phyloP scores from a whole-genome alignment of 106 monocot genomes.

The Dendrobium officinale region DNA sequence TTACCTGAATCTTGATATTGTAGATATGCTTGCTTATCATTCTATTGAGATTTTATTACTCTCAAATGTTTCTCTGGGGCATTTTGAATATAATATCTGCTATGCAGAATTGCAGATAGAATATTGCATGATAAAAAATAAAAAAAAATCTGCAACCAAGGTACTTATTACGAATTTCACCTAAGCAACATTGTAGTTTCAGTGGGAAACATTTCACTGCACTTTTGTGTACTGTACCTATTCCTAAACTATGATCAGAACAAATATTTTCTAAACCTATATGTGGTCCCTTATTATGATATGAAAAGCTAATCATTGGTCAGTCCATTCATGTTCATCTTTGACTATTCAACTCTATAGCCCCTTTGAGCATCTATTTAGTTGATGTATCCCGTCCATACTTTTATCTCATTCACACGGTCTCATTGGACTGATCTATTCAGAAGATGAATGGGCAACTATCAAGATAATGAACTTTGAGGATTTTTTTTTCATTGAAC shows the following conservation, averaged over 20 bases:
- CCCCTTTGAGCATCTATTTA: background rate
- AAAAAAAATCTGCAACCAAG: background rate
- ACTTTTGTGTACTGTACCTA: background rate
- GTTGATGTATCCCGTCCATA: background rate
- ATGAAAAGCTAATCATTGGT: background rate
- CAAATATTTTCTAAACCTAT: background rate
- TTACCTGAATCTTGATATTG: background rate
- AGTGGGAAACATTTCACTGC: background rate
- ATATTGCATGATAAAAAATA: too few species aligned
- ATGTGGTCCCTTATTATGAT: background rate
- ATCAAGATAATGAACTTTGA: background rate
- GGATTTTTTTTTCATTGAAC: background rate
- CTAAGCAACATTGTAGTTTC: background rate
- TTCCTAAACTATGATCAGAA: background rate
- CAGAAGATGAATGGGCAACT: background rate
- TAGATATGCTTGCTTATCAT: background rate
- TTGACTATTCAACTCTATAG: background rate
- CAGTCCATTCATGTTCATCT: background rate
- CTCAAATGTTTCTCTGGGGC: background rate
- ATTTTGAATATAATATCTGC: background rate
- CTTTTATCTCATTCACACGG: background rate
- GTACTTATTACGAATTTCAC: background rate
- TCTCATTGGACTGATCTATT: background rate
- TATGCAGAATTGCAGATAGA: too few species aligned
- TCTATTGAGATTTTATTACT: background rate